Conservation (phyloP, 306 rosid species). For the Betula pendula region DNA sequence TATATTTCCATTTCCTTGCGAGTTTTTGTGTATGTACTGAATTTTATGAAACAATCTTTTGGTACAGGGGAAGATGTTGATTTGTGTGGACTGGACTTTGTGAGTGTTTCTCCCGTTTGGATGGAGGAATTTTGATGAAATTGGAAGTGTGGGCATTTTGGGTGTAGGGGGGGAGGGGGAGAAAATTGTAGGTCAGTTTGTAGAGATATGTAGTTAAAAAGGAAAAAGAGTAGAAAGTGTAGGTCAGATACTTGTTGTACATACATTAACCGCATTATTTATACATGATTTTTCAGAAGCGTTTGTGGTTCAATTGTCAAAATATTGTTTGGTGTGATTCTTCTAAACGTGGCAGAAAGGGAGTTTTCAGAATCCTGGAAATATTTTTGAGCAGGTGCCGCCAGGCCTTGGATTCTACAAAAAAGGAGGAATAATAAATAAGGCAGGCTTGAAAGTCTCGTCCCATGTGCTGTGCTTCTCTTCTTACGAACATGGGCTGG, state of each 20-base stretch:
- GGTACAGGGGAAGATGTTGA: constrained; percentile 32
- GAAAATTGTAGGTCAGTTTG: constrained; percentile 32
- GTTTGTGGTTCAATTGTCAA: constrained; percentile 8
- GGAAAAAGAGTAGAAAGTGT: constrained; percentile 34
- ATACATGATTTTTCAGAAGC: constrained; percentile 30
- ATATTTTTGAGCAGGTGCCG: too few species aligned
- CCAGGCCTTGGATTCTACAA: constrained; percentile 2
- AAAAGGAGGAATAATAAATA: too few species aligned
- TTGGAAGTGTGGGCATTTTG: background rate
- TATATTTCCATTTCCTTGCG: background rate
- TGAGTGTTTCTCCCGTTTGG: background rate
- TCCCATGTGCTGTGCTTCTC: background rate
- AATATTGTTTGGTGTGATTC: background rate
- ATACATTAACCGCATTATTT: constrained; percentile 51
- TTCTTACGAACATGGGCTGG: too few species aligned
- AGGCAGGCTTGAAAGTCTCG: background rate
- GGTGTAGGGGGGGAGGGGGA: background rate
- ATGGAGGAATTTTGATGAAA: background rate
- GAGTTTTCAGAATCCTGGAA: too few species aligned
- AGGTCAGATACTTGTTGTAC: constrained; percentile 43
- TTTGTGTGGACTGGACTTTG: constrained; percentile 5
- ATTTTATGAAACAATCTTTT: constrained; percentile 3
- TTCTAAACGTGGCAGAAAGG: background rate
- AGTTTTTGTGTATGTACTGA: constrained; percentile 15
- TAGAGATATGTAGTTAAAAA: constrained; percentile 32